A percentile compares a stretch with the other conserved stretches of the same genome.
phyloP scores from a whole-genome alignment of 2,329 filamentous ascomycete species.

The Clarireedia hainanense region DNA sequence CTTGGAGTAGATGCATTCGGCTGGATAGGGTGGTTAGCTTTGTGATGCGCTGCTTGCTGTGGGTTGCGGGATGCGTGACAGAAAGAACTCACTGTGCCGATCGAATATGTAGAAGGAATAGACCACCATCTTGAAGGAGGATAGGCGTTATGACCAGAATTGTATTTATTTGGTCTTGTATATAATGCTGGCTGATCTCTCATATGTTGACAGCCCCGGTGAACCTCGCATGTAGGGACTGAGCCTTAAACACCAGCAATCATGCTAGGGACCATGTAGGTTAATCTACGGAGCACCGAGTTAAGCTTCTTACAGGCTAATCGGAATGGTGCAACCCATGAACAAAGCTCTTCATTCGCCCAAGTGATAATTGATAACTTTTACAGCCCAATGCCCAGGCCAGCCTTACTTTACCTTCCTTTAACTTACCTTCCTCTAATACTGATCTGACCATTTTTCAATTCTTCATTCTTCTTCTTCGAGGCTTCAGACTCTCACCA shows the following conservation, averaged over 20 bases:
- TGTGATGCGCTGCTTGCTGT: conserved; percentile 6
- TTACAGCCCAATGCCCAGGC: too few relatives aligned
- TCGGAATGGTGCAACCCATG: neutral
- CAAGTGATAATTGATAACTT: neutral
- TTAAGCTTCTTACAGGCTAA: conserved; percentile 8
- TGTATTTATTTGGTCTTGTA: neutral
- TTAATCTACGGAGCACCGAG: conserved; percentile 1
- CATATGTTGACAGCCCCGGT: too few relatives aligned
- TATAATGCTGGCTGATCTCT: neutral
- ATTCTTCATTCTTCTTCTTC: neutral
- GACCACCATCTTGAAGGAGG: conserved; percentile 60
- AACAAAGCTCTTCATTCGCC: conserved; percentile 5
- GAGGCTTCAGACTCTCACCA: neutral
- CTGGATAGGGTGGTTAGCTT: conserved; percentile 38
- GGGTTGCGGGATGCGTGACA: neutral
- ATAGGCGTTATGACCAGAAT: neutral
- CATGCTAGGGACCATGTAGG: neutral
- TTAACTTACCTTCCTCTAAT: neutral
- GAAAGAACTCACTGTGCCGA: conserved; percentile 68
- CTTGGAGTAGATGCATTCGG: conserved; percentile 94
- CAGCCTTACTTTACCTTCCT: neutral
- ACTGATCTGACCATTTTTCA: neutral
- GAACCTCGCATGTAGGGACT: neutral
- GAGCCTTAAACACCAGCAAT: neutral
- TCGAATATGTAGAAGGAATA: conserved; percentile 99